A percentile compares a stretch with the other conserved stretches of the same genome.
Conservation (phyloP, 129 eudicot genomes). For the Saussurea involucrata region DNA sequence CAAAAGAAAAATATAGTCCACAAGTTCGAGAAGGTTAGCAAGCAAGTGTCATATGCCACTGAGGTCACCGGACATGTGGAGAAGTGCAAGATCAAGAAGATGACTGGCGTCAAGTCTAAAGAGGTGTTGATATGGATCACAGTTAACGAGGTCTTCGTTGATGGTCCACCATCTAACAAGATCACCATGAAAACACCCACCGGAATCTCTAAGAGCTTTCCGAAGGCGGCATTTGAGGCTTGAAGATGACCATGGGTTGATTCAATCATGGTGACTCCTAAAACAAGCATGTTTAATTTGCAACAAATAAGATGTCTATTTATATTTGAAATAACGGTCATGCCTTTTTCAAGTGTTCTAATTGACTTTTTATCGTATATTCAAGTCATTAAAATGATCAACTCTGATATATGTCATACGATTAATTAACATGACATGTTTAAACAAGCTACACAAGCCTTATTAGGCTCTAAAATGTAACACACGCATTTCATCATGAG, state of each 20-base stretch:
- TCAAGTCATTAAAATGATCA: neutral
- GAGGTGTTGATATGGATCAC: constrained; percentile 57
- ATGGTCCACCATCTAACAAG: constrained; percentile 37
- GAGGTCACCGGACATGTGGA: constrained; percentile 46
- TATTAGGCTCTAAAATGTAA: neutral
- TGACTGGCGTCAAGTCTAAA: constrained; percentile 52
- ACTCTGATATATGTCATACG: neutral
- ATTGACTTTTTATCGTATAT: neutral
- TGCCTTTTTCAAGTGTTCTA: neutral
- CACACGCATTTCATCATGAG: too few relatives aligned
- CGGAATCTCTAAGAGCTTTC: constrained; percentile 41
- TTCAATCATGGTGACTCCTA: neutral
- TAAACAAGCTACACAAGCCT: neutral
- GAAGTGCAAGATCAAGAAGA: constrained; percentile 44
- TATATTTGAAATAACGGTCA: neutral
- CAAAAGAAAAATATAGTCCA: constrained; percentile 52
- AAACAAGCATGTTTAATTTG: neutral
- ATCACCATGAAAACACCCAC: constrained; percentile 47
- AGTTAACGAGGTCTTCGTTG: constrained; percentile 29
- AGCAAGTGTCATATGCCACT: constrained; percentile 44
- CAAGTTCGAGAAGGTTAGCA: constrained; percentile 49
- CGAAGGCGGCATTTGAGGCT: constrained; percentile 37
- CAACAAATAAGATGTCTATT: neutral
- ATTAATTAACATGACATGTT: neutral
- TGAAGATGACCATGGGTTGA: neutral